Evolutionary conservation across 345 rosid species (phyloP), one percentile per base, ranked within the genome.

Genomic region (Eucalyptus virginea): DNA sequence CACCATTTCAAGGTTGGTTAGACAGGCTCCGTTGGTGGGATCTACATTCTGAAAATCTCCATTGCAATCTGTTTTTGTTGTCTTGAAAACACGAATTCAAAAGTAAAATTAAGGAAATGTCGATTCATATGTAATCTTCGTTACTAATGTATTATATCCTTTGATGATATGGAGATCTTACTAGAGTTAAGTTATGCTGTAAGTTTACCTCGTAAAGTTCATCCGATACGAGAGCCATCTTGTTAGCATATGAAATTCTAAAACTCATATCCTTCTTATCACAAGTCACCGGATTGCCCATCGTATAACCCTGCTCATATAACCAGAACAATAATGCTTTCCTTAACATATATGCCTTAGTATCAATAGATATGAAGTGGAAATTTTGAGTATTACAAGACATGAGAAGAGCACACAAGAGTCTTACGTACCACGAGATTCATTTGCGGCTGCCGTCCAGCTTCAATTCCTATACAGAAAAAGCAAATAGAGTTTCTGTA

Each of bases 181-280:
- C 34, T 1, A 18, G 4, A 52, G 58, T 52, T 7, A 52, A 69
- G 14, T 34, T 69, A 16, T 18, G 13, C 6, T 5, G 26, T 69
- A 69, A 69, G 6, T 28, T 86, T 54, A 93, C 97, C 95, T 94
- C 88, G 69, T 93, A 96, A 65, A 94, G 93, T 88, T 94, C 92
- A 91, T 93, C 93, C 4, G 96, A 95, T 86, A 96, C 92, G 28
- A 96, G 90, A 49, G 92, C 93, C 95, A 93, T 90, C 44, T 94
- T 92, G 58, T 94, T 93, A 60, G 95, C 91, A 65, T 34, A 94
- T 28, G 87, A 87, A 88, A 95, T 67, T 32, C 77, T 88, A 60
- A 92, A 91, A 87, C 94, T 94, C 40, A 1, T 13, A 9, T 94
- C 94, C 34, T 87, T 47, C 18, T 72, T 65, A 7, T 11, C 1